Base-by-base conservation (phyloP, 2,329 filamentous ascomycete genomes). In the Penicillium sp. region DNA sequence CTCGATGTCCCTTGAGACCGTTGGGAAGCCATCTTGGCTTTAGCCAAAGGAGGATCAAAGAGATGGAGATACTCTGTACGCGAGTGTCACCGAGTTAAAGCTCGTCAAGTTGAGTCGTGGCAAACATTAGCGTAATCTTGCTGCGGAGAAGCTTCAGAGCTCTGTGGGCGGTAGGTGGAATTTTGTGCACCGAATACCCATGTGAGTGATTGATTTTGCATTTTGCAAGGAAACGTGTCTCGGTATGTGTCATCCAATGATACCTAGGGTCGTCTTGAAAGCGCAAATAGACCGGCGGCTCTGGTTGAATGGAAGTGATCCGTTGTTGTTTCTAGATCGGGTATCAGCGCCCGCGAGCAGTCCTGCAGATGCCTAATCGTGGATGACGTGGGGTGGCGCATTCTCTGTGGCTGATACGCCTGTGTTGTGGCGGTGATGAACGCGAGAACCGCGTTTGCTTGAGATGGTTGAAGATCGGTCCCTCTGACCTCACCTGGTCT, bases 1-100 rank as follows among this genome's bases (percentile, higher is more conserved):
- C 80, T 82, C 19, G 75, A 70, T 30, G 73, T 73, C 60, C 75
- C 78, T 63, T 75, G 74, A 35, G 71, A 73, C 58, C 70, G 73
- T 45, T 76, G 73, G 45, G 75, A 73, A 65, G 74, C 72, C 78
- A 79, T 80, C 49, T 47, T 46, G 29, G 31, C 56, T 55, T 38
- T 56, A 30, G 19, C 21, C 7, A 30, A 53, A 44, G 13, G 35
- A 30, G 19, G 7, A 38, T 51, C 21, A 26, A 57, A 26, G 45
- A 48, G 15, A 54, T 21, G 38, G 1, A 45, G 38, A 15, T 15
- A 31, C 47, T 50, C 38, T 44, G 48, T 48, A 26, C 26, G 26
- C 26, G 26, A 26, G 26, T 26, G 26, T 52, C 58, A 60, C 52
- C 54, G 58, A 44, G 52, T 60, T 47, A 21, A 45, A 21, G 50